Base-by-base conservation (phyloP, 2,329 filamentous ascomycete species). In the Arachnomyces sp. region DNA sequence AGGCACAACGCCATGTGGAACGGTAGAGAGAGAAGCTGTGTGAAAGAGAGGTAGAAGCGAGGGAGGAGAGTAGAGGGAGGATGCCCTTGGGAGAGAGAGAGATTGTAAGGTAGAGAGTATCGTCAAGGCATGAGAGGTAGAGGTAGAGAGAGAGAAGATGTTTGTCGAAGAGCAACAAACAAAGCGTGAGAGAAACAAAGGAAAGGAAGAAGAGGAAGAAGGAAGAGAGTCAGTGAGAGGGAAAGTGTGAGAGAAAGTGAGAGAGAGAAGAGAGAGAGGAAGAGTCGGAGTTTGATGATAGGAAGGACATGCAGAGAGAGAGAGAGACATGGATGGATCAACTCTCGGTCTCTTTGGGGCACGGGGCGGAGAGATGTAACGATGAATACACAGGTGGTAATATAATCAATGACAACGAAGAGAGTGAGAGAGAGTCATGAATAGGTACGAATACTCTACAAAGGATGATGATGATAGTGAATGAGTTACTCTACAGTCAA, bases 231-330 rank as follows among this genome's bases (percentile, higher is more conserved):
- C 40, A 43, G 43, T 14, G 34, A 34, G 33, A 35, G 20, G 30
- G 29, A 31, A 13, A 36, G 28, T 37, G 33, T 40, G 15, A 38
- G 34, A 44, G 32, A 33, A 36, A 46, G 39, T 43, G 36, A 30
- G 35, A 39, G 38, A 20, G 39, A 43, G 36, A 33, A 34, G 37
- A 28, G 28, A 39, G 42, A 42, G 40, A 32, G 36, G 31, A 40
- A 45, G 49, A 50, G 52, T n/a, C n/a, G n/a, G n/a, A n/a, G n/a
- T n/a, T n/a, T 52, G 50, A 53, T 49, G 50, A 52, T 48, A 49
- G 53, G 48, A 45, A 43, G 44, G 44, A 38, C 43, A 49, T 46
- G 45, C 39, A 38, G 38, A 40, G 38, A 48, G 45, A 40, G 48
- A 49, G 48, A 47, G 47, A 46, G 46, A 44, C 44, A 41, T 43